Base-by-base conservation (phyloP, 129 eudicot genomes). In the Scalesia atractyloides region DNA sequence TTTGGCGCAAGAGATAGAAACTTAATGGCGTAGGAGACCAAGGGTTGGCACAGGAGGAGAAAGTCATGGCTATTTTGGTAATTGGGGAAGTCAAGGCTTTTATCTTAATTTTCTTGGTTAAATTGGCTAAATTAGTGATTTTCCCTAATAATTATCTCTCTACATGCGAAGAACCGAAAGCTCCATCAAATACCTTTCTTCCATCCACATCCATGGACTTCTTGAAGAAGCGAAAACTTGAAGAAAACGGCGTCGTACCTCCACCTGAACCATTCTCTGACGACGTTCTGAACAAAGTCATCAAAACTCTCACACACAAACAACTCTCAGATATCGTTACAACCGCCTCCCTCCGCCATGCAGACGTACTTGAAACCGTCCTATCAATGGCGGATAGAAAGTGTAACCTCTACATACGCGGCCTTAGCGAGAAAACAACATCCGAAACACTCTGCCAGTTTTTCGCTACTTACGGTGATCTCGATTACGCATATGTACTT, bases 291-390 rank as follows among this genome's bases (percentile, higher is more conserved):
- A 83, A 79, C 30, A 78, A 83, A 30, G 64, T 87, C 36, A 71
- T 90, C 63, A 82, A 81, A 9, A 76, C 96, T 7, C 66, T 90
- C 68, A 70, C 93, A 4, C 83, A 60, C 13, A 85, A 83, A 5
- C 91, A 90, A 33, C 84, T 90, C 26, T 68, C 79, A 17, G 70
- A 79, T 34, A 83, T 90, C 69, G 81, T 87, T 7, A 74, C 72
- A 65, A 73, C 61, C 47, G 89, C 94, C 43, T 75, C 82, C 67
- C 47, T 83, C 48, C 70, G 76, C 9, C 87, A 87, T 79, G 66
- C 77, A 5, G 97, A 87, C 60, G 91, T 90, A 18, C 87, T 87
- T 33, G 78, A 64, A 30, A 78, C 82, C 63, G 91, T 85, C 1
- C 85, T 87, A 16, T 70, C 85, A 2, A 20, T 87, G 68, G 86